These are phyloP conservation scores for Rickenella mellea DNA, from an alignment of 768 basidiomycete species.

Conservation along the genomic window DNA sequence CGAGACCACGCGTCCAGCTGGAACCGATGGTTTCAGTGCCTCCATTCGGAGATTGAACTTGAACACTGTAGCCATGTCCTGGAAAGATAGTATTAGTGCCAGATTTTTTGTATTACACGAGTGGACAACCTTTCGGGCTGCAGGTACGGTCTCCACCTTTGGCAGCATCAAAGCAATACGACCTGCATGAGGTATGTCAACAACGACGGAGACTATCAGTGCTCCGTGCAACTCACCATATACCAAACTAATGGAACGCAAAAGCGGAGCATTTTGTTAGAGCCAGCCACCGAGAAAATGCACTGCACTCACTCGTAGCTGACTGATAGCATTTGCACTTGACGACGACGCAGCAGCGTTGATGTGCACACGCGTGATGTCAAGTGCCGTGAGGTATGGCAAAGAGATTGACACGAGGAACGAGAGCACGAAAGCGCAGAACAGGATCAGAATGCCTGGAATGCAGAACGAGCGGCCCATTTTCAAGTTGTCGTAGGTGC, in stretches of 20 bases:
- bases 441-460: conserved; percentile 47
- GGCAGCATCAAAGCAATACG: conserved; percentile 43
- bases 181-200: conserved; percentile 30
- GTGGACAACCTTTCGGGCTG: conserved; percentile 30
- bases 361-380: conserved; percentile 54
- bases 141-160: conserved; percentile 38
- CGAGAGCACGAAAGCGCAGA: conserved; percentile 54
- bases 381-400: conserved; percentile 57
- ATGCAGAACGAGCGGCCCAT: conserved; percentile 50
- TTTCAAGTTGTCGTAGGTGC: too few relatives aligned
- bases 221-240: conserved; percentile 40
- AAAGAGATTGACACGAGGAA: conserved; percentile 65
- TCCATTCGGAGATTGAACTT: conserved; percentile 27
- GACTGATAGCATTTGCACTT: conserved; percentile 21
- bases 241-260: conserved; percentile 42
- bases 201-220: background rate
- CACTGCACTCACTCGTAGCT: conserved; percentile 45
- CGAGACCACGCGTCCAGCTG: conserved; percentile 67
- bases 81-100: background rate
- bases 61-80: conserved; percentile 51
- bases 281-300: conserved; percentile 3
- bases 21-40: conserved; percentile 34
- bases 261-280: conserved; percentile 2
- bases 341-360: conserved; percentile 18
- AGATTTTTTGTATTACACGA: background rate